Evolutionary conservation across 768 basidiomycete species (phyloP).

Genomic region (Suillus luteus): DNA sequence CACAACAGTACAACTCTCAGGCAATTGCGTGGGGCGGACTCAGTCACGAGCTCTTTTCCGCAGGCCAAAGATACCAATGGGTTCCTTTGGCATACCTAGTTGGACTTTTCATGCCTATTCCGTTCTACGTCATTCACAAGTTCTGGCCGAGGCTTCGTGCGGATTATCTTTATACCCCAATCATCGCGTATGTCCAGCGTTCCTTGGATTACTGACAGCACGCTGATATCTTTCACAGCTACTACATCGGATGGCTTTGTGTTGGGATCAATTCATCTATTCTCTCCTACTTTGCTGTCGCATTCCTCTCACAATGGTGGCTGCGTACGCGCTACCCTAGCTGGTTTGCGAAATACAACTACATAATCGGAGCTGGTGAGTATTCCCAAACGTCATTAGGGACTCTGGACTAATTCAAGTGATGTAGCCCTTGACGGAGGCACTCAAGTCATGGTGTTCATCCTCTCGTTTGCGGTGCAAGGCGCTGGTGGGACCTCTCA

Average conservation of each 20-base stretch:
- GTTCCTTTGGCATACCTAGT: conserved; percentile 50
- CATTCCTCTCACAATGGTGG: conserved; percentile 61
- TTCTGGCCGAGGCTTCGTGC: conserved; percentile 46
- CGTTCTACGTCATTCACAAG: conserved; percentile 51
- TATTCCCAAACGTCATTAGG: neutral
- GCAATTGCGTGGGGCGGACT: conserved; percentile 65
- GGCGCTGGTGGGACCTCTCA: conserved; percentile 52
- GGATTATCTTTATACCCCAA: conserved; percentile 50
- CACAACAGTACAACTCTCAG: conserved; percentile 55
- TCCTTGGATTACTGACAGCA: neutral
- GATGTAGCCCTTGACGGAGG: conserved; percentile 38
- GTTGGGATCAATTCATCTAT: conserved; percentile 58
- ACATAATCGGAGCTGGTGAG: conserved; percentile 60
- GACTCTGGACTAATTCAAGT: conserved; percentile 5
- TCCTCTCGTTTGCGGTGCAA: conserved; percentile 51
- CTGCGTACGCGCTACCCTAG: conserved; percentile 56
- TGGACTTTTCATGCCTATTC: conserved; percentile 52
- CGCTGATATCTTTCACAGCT: conserved; percentile 17
- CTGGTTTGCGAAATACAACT: conserved; percentile 72
- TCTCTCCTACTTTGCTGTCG: conserved; percentile 50
- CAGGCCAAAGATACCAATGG: conserved; percentile 49
- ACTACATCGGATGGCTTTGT: conserved; percentile 47
- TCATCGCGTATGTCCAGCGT: conserved; percentile 38
- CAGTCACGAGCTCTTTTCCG: conserved; percentile 45
- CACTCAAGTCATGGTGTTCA: conserved; percentile 55